Conservation (phyloP, 805 yeast genomes). For the Ogataea allantospora region DNA sequence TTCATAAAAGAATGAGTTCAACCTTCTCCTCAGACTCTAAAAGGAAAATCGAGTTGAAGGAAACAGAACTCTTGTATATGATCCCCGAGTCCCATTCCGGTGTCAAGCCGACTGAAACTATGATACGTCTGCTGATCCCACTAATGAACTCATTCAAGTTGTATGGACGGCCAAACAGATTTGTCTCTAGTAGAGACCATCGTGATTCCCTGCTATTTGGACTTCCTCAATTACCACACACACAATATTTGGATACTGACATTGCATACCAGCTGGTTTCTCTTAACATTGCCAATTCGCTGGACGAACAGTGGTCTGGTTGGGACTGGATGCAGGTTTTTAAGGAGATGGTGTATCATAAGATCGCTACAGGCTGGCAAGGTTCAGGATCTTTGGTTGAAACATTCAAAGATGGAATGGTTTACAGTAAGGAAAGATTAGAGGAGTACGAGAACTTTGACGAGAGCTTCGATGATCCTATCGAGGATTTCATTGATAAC, state of each 20-base stretch:
- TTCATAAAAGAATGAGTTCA: conserved; percentile 28
- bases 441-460: conserved; percentile 23
- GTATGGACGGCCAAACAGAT: conserved; percentile 70
- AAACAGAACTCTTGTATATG: conserved; percentile 32
- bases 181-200: conserved; percentile 57
- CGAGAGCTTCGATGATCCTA: conserved; percentile 29
- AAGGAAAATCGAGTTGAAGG: conserved; percentile 23
- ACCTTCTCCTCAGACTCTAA: conserved; percentile 27
- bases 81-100: conserved; percentile 75
- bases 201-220: conserved; percentile 62
- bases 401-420: conserved; percentile 31
- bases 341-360: conserved; percentile 35
- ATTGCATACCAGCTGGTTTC: conserved; percentile 32
- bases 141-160: conserved; percentile 66
- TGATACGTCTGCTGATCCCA: conserved; percentile 68
- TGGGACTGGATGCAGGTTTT: conserved; percentile 37
- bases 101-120: conserved; percentile 68
- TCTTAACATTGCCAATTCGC: conserved; percentile 33
- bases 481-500: conserved; percentile 30
- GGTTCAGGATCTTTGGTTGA: conserved; percentile 36
- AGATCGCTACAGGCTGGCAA: conserved; percentile 36
- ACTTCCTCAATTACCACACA: conserved; percentile 70
- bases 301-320: conserved; percentile 32
- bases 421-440: conserved; percentile 27
- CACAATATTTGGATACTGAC: conserved; percentile 48